phyloP scores from a whole-genome alignment of 768 basidiomycete genomes.

The Crepidotus variabilis region DNA sequence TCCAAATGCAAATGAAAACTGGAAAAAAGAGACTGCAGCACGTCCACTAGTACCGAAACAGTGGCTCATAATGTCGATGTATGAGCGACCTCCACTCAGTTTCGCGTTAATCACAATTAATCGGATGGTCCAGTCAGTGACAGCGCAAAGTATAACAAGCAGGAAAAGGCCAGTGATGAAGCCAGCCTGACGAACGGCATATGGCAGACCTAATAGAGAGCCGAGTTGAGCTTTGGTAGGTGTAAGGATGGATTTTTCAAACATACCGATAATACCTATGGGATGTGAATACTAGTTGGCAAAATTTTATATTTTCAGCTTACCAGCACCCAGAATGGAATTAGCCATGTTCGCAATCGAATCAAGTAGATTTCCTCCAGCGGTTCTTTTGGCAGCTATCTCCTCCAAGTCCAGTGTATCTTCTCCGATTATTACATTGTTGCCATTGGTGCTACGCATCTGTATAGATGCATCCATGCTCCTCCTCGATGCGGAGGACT shows the following conservation, averaged over 20 bases:
- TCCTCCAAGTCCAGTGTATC: conserved; percentile 63
- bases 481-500: conserved; percentile 54
- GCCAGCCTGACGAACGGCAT: conserved; percentile 91
- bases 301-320: conserved; percentile 17
- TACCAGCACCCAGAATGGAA: conserved; percentile 91
- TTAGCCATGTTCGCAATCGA: conserved; percentile 95
- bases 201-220: conserved; percentile 69
- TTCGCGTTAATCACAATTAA: conserved; percentile 96
- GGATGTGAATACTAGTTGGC: conserved; percentile 10
- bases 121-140: conserved; percentile 98
- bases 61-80: conserved; percentile 91
- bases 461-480: conserved; percentile 56
- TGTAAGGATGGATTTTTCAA: background rate
- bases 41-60: conserved; percentile 92
- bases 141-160: conserved; percentile 69
- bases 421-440: conserved; percentile 27
- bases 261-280: conserved; percentile 70
- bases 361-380: conserved; percentile 73
- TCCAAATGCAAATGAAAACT: conserved; percentile 97
- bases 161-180: conserved; percentile 87
- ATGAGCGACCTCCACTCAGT: conserved; percentile 86
- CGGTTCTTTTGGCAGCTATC: conserved; percentile 58
- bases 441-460: conserved; percentile 32
- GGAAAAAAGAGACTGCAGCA: conserved; percentile 93
- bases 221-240: conserved; percentile 7